phyloP scores from a whole-genome alignment of 2,329 filamentous ascomycete species.

The Venturia nashicola region DNA sequence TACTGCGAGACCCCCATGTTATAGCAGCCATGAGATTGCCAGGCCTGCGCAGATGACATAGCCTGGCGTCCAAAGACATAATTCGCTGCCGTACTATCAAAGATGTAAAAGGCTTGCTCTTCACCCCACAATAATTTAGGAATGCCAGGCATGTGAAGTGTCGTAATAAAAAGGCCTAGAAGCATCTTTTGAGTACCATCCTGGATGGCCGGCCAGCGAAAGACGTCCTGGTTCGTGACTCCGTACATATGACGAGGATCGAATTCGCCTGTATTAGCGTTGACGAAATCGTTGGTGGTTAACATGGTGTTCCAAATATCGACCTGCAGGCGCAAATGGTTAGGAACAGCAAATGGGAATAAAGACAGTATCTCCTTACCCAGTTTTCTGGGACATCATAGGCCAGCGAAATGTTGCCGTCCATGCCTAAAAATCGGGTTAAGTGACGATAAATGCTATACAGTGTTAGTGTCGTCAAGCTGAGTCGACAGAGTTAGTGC shows the following conservation, averaged over 20 bases:
- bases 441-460: slow-evolving; percentile 41
- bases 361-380: not conserved
- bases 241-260: slow-evolving; percentile 55
- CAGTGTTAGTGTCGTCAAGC: not conserved
- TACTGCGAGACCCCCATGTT: slow-evolving; percentile 43
- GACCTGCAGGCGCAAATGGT: slow-evolving; percentile 12
- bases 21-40: slow-evolving; percentile 55
- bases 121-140: slow-evolving; percentile 53
- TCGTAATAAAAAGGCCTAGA: slow-evolving; percentile 46
- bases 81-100: slow-evolving; percentile 52
- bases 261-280: slow-evolving; percentile 46
- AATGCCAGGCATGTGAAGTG: slow-evolving; percentile 48
- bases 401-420: slow-evolving; percentile 41
- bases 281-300: slow-evolving; percentile 45
- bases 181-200: slow-evolving; percentile 46
- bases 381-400: slow-evolving; percentile 43
- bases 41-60: slow-evolving; percentile 49
- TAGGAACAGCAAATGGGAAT: not conserved
- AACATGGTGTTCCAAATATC: slow-evolving; percentile 43
- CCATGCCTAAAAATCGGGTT: slow-evolving; percentile 47
- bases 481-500: not conserved
- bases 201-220: slow-evolving; percentile 48
- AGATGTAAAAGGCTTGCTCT: slow-evolving; percentile 51
- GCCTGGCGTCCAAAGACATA: slow-evolving; percentile 54
- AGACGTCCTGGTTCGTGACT: slow-evolving; percentile 53